phyloP scores from a whole-genome alignment of 1,139 yeast species.

The Ogataea hybrid region DNA sequence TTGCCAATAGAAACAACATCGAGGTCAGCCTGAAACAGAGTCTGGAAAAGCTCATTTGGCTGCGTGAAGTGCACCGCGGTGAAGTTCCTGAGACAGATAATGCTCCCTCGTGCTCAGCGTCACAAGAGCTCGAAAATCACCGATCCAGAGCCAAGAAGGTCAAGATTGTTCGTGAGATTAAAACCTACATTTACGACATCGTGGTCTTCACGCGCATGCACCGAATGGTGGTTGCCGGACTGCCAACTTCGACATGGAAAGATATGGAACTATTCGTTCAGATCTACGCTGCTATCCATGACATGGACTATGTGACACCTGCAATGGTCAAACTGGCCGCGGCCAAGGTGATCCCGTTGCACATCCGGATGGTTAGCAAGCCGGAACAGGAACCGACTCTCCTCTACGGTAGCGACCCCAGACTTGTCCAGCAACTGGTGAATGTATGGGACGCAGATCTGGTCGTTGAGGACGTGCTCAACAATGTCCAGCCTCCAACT shows the following conservation, averaged over 20 bases:
- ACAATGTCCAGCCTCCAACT: slow-evolving; percentile 46
- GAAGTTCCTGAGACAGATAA: not conserved
- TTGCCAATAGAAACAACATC: not conserved
- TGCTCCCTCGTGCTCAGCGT: not conserved
- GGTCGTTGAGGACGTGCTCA: slow-evolving; percentile 48
- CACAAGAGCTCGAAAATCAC: slow-evolving; percentile 5
- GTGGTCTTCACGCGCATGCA: slow-evolving; percentile 49
- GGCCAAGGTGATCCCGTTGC: slow-evolving; percentile 44
- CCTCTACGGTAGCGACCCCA: slow-evolving; percentile 51
- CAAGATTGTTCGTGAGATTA: slow-evolving; percentile 39
- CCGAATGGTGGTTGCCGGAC: slow-evolving; percentile 47
- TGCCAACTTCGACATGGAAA: slow-evolving; percentile 43
- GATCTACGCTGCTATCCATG: slow-evolving; percentile 41
- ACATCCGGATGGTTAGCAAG: slow-evolving; percentile 35
- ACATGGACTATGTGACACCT: slow-evolving; percentile 46
- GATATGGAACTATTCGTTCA: slow-evolving; percentile 43
- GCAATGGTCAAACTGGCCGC: slow-evolving; percentile 47
- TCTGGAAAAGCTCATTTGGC: slow-evolving; percentile 7
- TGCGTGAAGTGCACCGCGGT: slow-evolving; percentile 5
- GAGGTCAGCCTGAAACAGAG: slow-evolving; percentile 9
- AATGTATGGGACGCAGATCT: slow-evolving; percentile 43
- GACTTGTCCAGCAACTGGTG: slow-evolving; percentile 39
- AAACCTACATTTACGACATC: slow-evolving; percentile 54
- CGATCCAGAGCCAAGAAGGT: slow-evolving; percentile 27
- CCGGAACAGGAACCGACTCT: slow-evolving; percentile 49